These are phyloP conservation scores for Adansonia madagascariensis DNA, from an alignment of 441 rosid genomes.

Conservation along the genomic window DNA sequence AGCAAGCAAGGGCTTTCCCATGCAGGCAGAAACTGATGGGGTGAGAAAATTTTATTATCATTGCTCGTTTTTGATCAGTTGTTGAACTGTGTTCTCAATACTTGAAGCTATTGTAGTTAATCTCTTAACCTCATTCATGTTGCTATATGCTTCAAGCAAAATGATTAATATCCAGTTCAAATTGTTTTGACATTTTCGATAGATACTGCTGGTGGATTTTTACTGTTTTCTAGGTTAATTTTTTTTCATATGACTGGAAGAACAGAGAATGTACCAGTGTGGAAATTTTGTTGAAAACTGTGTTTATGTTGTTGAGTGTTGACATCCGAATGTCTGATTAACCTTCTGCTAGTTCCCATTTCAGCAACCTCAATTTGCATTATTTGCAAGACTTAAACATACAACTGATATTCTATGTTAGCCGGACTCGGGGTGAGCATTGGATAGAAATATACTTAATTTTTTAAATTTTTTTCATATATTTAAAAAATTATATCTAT, in stretches of 20 bases:
- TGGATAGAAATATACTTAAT: no score
- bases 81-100: slow-evolving; percentile 3
- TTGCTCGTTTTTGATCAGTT: not conserved
- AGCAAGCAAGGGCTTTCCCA: slow-evolving; percentile 69
- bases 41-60: slow-evolving; percentile 42
- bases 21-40: slow-evolving; percentile 57
- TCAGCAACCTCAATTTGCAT: slow-evolving; percentile 4
- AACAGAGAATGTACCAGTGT: no score
- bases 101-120: not conserved
- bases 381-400: not conserved
- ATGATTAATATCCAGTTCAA: not conserved
- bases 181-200: not conserved
- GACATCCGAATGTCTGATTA: not conserved
- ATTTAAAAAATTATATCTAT: no score
- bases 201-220: not conserved
- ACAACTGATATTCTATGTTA: no score
- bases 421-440: no score
- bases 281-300: not conserved
- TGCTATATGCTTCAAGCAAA: not conserved
- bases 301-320: not conserved
- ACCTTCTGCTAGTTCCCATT: not conserved
- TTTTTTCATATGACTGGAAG: not conserved
- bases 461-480: no score
- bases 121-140: not conserved
- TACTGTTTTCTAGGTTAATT: not conserved